Evolutionary conservation across 257 asterid species (phyloP).

Genomic region (Dorcoceras hygrometricum): DNA sequence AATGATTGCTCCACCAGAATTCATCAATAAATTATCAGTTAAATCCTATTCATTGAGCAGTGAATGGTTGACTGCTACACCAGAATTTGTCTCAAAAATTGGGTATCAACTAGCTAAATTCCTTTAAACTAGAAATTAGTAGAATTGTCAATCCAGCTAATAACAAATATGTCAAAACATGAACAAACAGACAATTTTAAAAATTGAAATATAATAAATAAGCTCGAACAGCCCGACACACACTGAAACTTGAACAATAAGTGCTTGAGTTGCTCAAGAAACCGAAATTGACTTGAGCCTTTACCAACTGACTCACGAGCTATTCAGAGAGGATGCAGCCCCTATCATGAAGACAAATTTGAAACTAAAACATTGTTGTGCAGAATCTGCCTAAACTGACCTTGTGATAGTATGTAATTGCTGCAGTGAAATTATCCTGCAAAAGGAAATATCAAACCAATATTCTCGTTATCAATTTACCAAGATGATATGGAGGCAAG

Average conservation of each 20-base stretch:
- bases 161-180: neutral
- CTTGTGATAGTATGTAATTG: slow-evolving; percentile 90
- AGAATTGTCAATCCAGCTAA: neutral
- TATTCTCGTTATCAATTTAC: neutral
- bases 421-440: slow-evolving; percentile 78
- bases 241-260: neutral
- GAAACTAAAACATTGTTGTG: neutral
- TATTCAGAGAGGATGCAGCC: neutral
- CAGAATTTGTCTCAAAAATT: neutral
- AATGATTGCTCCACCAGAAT: too few species aligned
- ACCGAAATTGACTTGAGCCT: neutral
- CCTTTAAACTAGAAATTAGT: neutral
- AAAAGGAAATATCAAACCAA: slow-evolving; percentile 17
- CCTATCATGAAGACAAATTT: neutral
- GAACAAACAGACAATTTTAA: too few species aligned
- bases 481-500: neutral
- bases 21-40: neutral
- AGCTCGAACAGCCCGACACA: neutral
- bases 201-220: too few species aligned
- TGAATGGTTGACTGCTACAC: neutral
- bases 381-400: slow-evolving; percentile 30
- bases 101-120: neutral
- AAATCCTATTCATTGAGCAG: neutral
- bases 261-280: neutral
- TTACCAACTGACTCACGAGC: neutral